Evolutionary conservation across 345 rosid genomes (phyloP).

Genomic region (Sonneratia alba): DNA sequence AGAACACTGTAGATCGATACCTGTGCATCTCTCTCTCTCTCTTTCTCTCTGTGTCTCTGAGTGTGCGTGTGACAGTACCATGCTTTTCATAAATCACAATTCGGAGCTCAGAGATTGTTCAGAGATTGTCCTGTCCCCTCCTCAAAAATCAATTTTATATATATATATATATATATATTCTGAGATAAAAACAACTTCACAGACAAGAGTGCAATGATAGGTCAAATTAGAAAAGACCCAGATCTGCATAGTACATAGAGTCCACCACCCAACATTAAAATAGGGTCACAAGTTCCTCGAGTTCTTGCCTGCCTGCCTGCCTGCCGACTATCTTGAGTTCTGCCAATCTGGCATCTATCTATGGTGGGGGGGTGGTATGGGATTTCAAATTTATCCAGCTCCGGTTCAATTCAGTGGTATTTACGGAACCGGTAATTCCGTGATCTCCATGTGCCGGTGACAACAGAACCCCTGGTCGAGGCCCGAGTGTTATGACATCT

Average conservation of each 20-base stretch:
- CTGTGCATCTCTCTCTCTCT: not conserved
- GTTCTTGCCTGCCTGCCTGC: not conserved
- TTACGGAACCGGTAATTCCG: not conserved
- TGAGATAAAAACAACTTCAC: not conserved
- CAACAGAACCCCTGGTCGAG: not conserved
- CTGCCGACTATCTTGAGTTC: not conserved
- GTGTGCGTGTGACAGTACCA: not conserved
- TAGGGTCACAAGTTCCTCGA: not conserved
- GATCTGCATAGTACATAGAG: not conserved
- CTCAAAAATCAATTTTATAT: not conserved
- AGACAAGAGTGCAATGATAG: too few species aligned
- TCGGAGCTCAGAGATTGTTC: not conserved
- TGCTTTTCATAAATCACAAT: not conserved
- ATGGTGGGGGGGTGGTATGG: not conserved
- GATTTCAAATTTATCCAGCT: not conserved
- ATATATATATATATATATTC: not conserved
- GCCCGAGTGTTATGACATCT: too few species aligned
- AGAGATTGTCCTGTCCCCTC: not conserved
- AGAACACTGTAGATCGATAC: not conserved
- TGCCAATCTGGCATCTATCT: not conserved
- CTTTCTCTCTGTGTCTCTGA: not conserved
- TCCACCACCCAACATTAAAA: not conserved
- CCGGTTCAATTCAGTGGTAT: not conserved
- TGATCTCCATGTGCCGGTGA: not conserved
- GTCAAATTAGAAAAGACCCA: not conserved